Percentiles rank a stretch among this genome's conserved stretches.
These are phyloP conservation scores for Entelexis sorbosivorans DNA, from an alignment of 1,139 yeast genomes.

Conservation along the genomic window DNA sequence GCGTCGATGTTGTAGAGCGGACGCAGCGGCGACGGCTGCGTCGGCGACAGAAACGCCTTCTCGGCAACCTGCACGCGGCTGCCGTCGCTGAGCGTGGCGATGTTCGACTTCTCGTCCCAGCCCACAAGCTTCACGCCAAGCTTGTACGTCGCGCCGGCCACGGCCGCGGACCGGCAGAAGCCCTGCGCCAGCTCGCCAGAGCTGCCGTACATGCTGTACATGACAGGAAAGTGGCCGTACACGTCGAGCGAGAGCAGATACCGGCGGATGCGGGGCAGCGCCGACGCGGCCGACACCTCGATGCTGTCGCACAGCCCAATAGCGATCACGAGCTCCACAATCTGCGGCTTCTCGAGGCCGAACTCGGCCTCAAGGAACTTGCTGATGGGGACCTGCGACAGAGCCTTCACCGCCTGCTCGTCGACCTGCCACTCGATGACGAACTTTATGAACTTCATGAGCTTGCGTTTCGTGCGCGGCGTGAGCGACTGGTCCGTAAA, in stretches of 20 bases:
- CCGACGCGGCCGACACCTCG: slow-evolving; percentile 56
- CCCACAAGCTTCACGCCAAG: slow-evolving; percentile 54
- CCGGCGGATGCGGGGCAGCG: slow-evolving; percentile 68
- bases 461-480: slow-evolving; percentile 62
- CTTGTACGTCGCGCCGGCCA: slow-evolving; percentile 91
- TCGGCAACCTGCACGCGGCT: slow-evolving; percentile 63
- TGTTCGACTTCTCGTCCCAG: slow-evolving; percentile 52
- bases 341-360: slow-evolving; percentile 61
- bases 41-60: slow-evolving; percentile 42
- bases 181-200: slow-evolving; percentile 96
- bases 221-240: slow-evolving; percentile 87
- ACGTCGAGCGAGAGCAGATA: slow-evolving; percentile 80
- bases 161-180: slow-evolving; percentile 95
- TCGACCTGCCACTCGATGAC: slow-evolving; percentile 57
- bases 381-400: slow-evolving; percentile 45
- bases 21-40: slow-evolving; percentile 31
- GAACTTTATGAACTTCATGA: slow-evolving; percentile 90
- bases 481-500: slow-evolving; percentile 80
- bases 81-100: slow-evolving; percentile 70
- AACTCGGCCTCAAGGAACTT: slow-evolving; percentile 53
- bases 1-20: slow-evolving; percentile 28
- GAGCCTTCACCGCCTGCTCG: slow-evolving; percentile 43
- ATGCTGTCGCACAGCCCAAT: slow-evolving; percentile 65
- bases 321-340: slow-evolving; percentile 71
- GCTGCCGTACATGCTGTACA: slow-evolving; percentile 88